Percentiles rank a stretch among this genome's conserved stretches.
phyloP scores from a whole-genome alignment of 441 rosid genomes.

The Arabidopsis hybrid region DNA sequence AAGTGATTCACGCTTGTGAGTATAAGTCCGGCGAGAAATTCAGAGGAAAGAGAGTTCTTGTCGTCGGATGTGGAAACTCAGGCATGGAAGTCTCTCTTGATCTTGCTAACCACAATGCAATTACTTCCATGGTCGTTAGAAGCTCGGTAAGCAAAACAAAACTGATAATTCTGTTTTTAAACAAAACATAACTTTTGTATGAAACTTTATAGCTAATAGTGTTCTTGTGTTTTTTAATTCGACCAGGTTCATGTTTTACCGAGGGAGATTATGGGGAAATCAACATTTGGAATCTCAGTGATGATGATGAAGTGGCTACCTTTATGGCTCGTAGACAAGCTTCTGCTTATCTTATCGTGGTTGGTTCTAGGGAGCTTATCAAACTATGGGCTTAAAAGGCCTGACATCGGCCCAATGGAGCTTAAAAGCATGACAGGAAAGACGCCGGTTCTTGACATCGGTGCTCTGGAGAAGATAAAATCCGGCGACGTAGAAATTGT shows the following conservation, averaged over 20 bases:
- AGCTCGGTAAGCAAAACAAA: conserved; percentile 56
- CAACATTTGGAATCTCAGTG: conserved; percentile 60
- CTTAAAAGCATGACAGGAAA: conserved; percentile 71
- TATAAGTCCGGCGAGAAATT: conserved; percentile 67
- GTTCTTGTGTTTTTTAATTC: neutral
- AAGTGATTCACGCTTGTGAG: conserved; percentile 63
- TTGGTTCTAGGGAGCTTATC: conserved; percentile 53
- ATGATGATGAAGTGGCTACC: conserved; percentile 65
- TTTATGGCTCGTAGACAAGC: conserved; percentile 69
- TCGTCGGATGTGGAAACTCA: conserved; percentile 81
- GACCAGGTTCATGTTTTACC: conserved; percentile 75
- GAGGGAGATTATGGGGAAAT: conserved; percentile 62
- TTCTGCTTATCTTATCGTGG: conserved; percentile 66
- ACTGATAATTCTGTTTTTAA: neutral
- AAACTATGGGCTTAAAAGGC: conserved; percentile 63
- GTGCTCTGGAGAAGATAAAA: conserved; percentile 71
- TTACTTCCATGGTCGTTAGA: conserved; percentile 67
- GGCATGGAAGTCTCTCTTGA: conserved; percentile 86
- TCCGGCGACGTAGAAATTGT: conserved; percentile 66
- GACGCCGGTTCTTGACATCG: conserved; percentile 84
- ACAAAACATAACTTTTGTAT: no score
- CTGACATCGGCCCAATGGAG: conserved; percentile 65
- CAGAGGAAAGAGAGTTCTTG: conserved; percentile 62
- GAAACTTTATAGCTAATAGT: conserved; percentile 6
- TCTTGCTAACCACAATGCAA: conserved; percentile 66